Base-by-base conservation (phyloP, 2,329 filamentous ascomycete genomes). In the Myrmaecium sp. region DNA sequence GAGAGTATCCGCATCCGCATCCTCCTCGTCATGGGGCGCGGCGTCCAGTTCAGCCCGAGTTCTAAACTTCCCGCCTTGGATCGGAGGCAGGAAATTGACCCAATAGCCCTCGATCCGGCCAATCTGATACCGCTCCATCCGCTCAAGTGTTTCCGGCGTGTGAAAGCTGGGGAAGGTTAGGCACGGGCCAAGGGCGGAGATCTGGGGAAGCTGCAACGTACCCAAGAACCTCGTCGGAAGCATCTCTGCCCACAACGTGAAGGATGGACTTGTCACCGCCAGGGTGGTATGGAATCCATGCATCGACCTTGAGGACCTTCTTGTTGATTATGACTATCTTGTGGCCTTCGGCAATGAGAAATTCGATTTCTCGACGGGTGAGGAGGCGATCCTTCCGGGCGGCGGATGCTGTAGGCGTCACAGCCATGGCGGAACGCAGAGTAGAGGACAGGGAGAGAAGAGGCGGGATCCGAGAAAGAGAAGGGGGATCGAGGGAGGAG, bases 161-260 rank as follows among this genome's bases (percentile, higher is more conserved):
- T 98, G 89, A 17, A 94, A 61, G 21, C 82, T 91, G 40, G 8
- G 15, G 3, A 11, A 7, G 12, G n/a, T n/a, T n/a, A n/a, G n/a
- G n/a, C n/a, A n/a, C n/a, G n/a, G n/a, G 11, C 8, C 21, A 14
- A 11, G 15, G 23, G 23, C 14, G 24, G 18, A 17, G 10, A 29
- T 12, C 12, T n/a, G n/a, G n/a, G n/a, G n/a, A n/a, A n/a, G n/a
- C n/a, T n/a, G n/a, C 26, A 23, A 61, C 75, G 26, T 65, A 94
- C 81, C 75, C 80, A 50, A 76, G 81, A 34, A 95, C 74, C 54
- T 95, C 89, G 51, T 94, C 84, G 7, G 86, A 94, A 26, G 82
- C 86, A 68, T 93, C 83, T 54, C 77, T 71, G 34, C 83, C 83
- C 33, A 95, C 69, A 82, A 94, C 89, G 47, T 98, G 89, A 47